phyloP scores from a whole-genome alignment of 768 basidiomycete species.

The Lactifluus hygrophoroides region DNA sequence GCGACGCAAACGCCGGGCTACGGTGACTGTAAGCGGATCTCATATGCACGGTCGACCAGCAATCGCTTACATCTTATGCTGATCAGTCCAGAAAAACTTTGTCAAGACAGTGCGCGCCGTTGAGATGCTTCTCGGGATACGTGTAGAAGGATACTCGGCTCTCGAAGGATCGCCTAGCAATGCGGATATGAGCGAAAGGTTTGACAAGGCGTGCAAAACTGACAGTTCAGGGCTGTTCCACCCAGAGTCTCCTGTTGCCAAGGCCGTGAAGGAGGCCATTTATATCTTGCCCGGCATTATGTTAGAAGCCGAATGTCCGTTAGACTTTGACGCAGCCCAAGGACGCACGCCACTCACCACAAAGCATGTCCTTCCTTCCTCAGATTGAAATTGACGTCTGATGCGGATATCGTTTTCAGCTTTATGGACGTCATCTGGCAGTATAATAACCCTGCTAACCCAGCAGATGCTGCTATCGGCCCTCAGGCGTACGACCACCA shows the following conservation, averaged over 20 bases:
- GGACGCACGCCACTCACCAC: conserved; percentile 5
- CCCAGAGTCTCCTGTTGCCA: not conserved
- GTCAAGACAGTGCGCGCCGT: conserved; percentile 1
- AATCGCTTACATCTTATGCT: not conserved
- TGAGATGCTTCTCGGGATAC: conserved; percentile 13
- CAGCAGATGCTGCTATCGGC: conserved; percentile 57
- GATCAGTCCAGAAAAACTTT: conserved; percentile 1
- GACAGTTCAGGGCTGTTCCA: conserved; percentile 6
- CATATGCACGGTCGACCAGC: not conserved
- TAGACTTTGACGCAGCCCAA: not conserved
- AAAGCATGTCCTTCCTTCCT: not conserved
- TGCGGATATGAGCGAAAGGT: not conserved
- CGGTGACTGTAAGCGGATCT: conserved; percentile 47
- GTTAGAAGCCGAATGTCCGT: not conserved
- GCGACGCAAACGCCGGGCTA: conserved; percentile 58
- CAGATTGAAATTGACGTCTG: not conserved
- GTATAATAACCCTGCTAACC: conserved; percentile 57
- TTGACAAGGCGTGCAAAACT: not conserved
- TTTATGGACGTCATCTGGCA: conserved; percentile 85
- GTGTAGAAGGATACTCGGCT: not conserved
- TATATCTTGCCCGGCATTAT: conserved; percentile 1
- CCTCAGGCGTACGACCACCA: conserved; percentile 75
- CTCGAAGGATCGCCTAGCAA: not conserved
- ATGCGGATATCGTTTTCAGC: conserved; percentile 29
- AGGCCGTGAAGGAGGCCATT: conserved; percentile 5